Evolutionary conservation across 2,329 filamentous ascomycete species (phyloP), one percentile per base, ranked within the genome.

Genomic region (Claviceps spartinae): DNA sequence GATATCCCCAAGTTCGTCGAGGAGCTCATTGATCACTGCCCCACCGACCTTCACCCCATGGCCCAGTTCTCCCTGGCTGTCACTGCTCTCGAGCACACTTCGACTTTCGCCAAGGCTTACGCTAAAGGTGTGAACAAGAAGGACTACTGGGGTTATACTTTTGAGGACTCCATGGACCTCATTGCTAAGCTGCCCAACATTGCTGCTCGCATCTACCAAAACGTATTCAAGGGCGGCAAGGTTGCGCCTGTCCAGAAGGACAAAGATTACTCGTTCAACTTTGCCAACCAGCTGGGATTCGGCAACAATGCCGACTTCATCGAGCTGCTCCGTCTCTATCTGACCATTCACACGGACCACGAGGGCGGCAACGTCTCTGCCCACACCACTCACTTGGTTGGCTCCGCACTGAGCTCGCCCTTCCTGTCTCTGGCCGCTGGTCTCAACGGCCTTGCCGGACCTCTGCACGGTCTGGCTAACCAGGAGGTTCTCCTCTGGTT

Each of bases 161-260:
- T 94, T 67, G 93, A 98, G 82, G 93, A 98, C 77, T 93, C 90
- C 57, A 97, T 98, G 91, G 91, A 98, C 76, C 79, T 98, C 71
- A 98, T 98, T 70, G 93, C 93, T 68, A 97, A 97, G 85, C 87
- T 98, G 64, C 93, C 93, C 69, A 96, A 88, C 71, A 96, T 98
- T 66, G 93, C 93, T 59, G 79, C 93, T 58, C 88, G 89, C 77
- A 98, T 98, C 81, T 98, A 98, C 85, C 93, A 95, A 79, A 98
- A 98, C 73, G 85, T 97, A 71, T 98, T 95, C 88, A 96, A 97
- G 84, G 93, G 95, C 68, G 93, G 93, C 76, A 97, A 97, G 85
- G 91, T 98, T 61, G 87, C 88, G 55, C 71, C 89, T 52, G 82
- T 95, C 70, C 85, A 97, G 80, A 94, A 95, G 81, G 91, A 97